These are phyloP conservation scores for Vachellia collinsii DNA, from an alignment of 306 rosid species.

Conservation along the genomic window DNA sequence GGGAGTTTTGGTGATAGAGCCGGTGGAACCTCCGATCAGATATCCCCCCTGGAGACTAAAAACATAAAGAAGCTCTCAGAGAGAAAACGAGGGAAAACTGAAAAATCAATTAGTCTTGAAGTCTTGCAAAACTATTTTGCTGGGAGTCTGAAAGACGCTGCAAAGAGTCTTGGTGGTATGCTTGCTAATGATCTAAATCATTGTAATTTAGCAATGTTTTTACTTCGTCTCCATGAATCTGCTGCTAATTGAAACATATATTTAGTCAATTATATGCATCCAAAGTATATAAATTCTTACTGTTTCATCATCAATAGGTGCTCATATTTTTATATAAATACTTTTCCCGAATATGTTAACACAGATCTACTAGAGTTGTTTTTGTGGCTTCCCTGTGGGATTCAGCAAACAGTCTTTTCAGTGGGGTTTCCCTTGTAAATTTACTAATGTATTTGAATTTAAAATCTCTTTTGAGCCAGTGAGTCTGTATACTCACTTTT, in stretches of 20 bases:
- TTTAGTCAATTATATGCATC: conserved; percentile 3
- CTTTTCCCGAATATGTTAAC: background rate
- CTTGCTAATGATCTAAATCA: conserved; percentile 27
- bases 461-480: background rate
- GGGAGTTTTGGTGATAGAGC: conserved; percentile 37
- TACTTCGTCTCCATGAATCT: conserved; percentile 18
- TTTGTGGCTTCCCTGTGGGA: background rate
- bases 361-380: background rate
- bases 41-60: conserved; percentile 49
- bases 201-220: conserved; percentile 18
- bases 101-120: conserved; percentile 83
- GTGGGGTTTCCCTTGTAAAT: background rate
- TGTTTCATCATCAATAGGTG: conserved; percentile 1
- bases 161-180: conserved; percentile 93
- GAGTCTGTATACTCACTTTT: background rate
- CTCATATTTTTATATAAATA: background rate
- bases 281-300: conserved; percentile 1
- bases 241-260: conserved; percentile 8
- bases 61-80: conserved; percentile 59
- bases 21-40: conserved; percentile 42
- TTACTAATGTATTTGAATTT: background rate
- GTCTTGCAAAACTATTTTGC: conserved; percentile 82
- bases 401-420: background rate
- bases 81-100: conserved; percentile 89
- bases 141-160: conserved; percentile 95